These are phyloP conservation scores for Elsinoe batatas DNA, from an alignment of 2,329 filamentous ascomycete species.

Conservation along the genomic window DNA sequence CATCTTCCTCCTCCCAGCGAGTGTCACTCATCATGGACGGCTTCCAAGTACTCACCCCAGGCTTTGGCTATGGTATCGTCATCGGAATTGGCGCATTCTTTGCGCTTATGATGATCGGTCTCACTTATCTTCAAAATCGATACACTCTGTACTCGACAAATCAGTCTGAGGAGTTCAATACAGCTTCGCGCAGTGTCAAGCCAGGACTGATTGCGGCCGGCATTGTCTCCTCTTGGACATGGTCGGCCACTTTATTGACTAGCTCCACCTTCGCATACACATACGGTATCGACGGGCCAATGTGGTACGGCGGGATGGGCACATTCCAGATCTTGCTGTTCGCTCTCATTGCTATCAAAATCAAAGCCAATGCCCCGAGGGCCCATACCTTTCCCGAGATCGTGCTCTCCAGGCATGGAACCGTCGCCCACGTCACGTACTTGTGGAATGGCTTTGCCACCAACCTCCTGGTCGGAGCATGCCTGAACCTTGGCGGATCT, in stretches of 20 bases:
- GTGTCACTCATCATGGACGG: not conserved
- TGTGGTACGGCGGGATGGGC: slow-evolving; percentile 36
- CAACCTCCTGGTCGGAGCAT: slow-evolving; percentile 35
- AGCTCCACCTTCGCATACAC: slow-evolving; percentile 28
- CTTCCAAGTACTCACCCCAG: not conserved
- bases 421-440: slow-evolving; percentile 21
- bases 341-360: slow-evolving; percentile 34
- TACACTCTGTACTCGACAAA: slow-evolving; percentile 33
- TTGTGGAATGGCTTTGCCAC: slow-evolving; percentile 34
- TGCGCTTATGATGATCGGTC: slow-evolving; percentile 36
- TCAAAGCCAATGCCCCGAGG: slow-evolving; percentile 34
- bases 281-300: slow-evolving; percentile 30
- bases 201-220: slow-evolving; percentile 77
- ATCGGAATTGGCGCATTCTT: slow-evolving; percentile 64
- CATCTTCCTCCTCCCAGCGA: not conserved
- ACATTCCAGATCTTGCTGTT: slow-evolving; percentile 38
- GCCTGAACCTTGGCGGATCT: slow-evolving; percentile 36
- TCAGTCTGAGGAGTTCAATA: slow-evolving; percentile 69
- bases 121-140: slow-evolving; percentile 26
- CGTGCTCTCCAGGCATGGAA: slow-evolving; percentile 30
- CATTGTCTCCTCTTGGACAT: slow-evolving; percentile 84
- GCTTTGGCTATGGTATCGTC: slow-evolving; percentile 48
- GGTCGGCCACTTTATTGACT: slow-evolving; percentile 34
- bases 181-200: slow-evolving; percentile 76
- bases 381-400: slow-evolving; percentile 35